A percentile compares a stretch with the other conserved stretches of the same genome.
Conservation (phyloP, 129 eudicot genomes). For the Tanacetum coccineum region DNA sequence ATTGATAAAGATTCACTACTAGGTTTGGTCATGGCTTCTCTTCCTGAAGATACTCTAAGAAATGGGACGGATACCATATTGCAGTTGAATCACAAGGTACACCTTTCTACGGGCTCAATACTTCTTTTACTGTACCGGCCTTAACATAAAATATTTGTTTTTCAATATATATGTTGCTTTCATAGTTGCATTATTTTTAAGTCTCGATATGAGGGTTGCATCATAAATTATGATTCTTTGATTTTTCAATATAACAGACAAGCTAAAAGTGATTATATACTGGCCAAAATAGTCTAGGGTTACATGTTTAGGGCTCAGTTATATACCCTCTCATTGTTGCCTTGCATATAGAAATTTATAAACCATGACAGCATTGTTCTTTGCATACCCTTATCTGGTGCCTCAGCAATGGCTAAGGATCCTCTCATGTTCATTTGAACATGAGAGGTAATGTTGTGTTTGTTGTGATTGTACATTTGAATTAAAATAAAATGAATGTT, state of each 20-base stretch:
- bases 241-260: no score
- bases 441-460: no score
- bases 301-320: no score
- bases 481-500: no score
- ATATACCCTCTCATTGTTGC: no score
- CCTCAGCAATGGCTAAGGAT: no score
- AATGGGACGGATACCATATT: conserved; percentile 64
- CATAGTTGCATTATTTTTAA: background rate
- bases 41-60: conserved; percentile 83
- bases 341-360: background rate
- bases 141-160: background rate
- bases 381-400: background rate
- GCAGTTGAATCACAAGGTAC: conserved; percentile 82
- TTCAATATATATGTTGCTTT: background rate
- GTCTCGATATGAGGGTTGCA: no score
- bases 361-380: background rate
- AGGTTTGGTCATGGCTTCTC: conserved; percentile 69
- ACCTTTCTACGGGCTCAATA: conserved; percentile 13
- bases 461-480: no score
- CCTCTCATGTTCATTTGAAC: no score
- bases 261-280: no score
- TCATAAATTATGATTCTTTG: no score
- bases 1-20: conserved; percentile 69
- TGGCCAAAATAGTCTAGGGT: no score
- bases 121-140: background rate